A percentile compares a stretch with the other conserved stretches of the same genome.
Evolutionary conservation across 805 yeast genomes (phyloP).

Genomic region (Komagataella ulmi): DNA sequence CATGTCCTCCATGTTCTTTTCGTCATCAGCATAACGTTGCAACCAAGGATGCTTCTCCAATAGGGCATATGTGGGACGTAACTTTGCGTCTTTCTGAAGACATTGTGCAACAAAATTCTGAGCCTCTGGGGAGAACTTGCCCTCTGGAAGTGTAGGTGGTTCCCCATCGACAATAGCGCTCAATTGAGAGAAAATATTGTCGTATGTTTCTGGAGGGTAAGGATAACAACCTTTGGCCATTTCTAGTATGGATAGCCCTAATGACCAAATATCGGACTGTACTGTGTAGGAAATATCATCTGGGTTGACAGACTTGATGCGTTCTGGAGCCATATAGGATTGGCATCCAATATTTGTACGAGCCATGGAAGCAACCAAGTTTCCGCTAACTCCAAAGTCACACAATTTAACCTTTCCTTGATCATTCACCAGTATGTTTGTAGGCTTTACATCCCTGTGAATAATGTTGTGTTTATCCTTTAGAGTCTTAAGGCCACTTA

Average conservation of each 20-base stretch:
- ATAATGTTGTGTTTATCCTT: slow-evolving; percentile 88
- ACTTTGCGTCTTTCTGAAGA: slow-evolving; percentile 66
- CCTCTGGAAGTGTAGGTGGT: slow-evolving; percentile 65
- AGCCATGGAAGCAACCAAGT: slow-evolving; percentile 87
- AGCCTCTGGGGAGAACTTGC: slow-evolving; percentile 59
- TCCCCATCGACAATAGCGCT: slow-evolving; percentile 96
- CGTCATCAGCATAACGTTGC: slow-evolving; percentile 27
- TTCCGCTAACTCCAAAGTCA: slow-evolving; percentile 95
- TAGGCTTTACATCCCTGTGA: slow-evolving; percentile 95
- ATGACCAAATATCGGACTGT: slow-evolving; percentile 92
- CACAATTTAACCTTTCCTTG: slow-evolving; percentile 82
- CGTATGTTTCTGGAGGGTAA: slow-evolving; percentile 90
- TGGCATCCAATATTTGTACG: slow-evolving; percentile 96
- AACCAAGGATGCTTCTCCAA: slow-evolving; percentile 82
- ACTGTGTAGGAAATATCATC: slow-evolving; percentile 78
- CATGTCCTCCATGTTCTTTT: slow-evolving; percentile 13
- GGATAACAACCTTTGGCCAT: slow-evolving; percentile 88
- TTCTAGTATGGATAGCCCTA: slow-evolving; percentile 79
- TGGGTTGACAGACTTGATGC: slow-evolving; percentile 65
- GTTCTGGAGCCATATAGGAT: slow-evolving; percentile 97
- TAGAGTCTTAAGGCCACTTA: slow-evolving; percentile 67
- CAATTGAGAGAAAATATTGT: slow-evolving; percentile 81
- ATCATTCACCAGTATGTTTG: slow-evolving; percentile 70
- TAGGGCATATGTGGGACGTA: slow-evolving; percentile 70
- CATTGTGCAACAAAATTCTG: slow-evolving; percentile 68